These are phyloP conservation scores for Raddia distichophylla DNA, from an alignment of 176 grass and related monocot species.

Conservation along the genomic window DNA sequence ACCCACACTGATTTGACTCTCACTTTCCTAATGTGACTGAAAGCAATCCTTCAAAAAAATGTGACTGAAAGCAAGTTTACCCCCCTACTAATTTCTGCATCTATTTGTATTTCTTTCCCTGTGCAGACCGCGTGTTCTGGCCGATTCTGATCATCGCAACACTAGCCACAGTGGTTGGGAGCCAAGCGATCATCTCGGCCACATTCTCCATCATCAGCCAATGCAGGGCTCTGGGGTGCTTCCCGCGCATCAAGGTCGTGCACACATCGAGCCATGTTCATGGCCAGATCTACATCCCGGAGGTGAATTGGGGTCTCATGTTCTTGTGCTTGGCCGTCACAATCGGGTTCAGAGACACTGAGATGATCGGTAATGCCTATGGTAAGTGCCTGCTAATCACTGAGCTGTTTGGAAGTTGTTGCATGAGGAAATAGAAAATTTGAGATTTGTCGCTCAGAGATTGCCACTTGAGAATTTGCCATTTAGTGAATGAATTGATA, in stretches of 20 bases:
- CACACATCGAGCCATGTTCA: conserved; percentile 83
- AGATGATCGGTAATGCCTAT: conserved; percentile 88
- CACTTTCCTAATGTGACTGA: not conserved
- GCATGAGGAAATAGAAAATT: not conserved
- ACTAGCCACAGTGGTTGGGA: conserved; percentile 77
- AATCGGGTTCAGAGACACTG: conserved; percentile 71
- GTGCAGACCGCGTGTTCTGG: conserved; percentile 78
- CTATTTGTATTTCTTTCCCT: not conserved
- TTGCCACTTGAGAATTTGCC: too few species aligned
- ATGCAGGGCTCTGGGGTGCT: conserved; percentile 83
- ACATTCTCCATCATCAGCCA: conserved; percentile 91
- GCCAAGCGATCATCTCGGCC: conserved; percentile 91
- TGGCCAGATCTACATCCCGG: conserved; percentile 91
- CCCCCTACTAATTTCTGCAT: not conserved
- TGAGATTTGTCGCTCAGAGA: too few species aligned
- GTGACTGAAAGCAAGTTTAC: not conserved
- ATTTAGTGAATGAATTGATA: too few species aligned
- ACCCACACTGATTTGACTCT: not conserved
- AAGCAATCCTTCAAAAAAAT: too few species aligned
- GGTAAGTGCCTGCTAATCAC: conserved; percentile 41
- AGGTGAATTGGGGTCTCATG: conserved; percentile 90
- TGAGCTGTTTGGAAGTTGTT: not conserved
- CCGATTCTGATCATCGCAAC: conserved; percentile 80
- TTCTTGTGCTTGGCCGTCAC: conserved; percentile 66
- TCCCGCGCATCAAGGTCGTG: conserved; percentile 79